A percentile compares a stretch with the other conserved stretches of the same genome.
These are phyloP conservation scores for Purpureocillium lavendulum DNA, from an alignment of 2,329 filamentous ascomycete species.

Conservation along the genomic window DNA sequence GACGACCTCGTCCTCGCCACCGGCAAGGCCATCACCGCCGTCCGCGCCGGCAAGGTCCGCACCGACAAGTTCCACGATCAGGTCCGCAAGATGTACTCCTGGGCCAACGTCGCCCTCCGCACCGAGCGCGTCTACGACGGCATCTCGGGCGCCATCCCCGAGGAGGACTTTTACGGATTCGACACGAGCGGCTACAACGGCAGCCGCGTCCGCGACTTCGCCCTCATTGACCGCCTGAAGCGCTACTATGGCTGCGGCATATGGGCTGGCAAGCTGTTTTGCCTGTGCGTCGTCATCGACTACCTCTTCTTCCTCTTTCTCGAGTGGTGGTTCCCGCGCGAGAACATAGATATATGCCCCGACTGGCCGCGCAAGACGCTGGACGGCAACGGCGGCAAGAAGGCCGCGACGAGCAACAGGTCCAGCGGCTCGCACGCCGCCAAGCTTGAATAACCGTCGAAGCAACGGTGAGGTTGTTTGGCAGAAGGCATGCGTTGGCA, in stretches of 20 bases:
- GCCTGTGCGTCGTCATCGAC: constrained; percentile 87
- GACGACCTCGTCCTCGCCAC: constrained; percentile 89
- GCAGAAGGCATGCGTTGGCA: too few relatives aligned
- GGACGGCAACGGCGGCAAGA: constrained; percentile 21
- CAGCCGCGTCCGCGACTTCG: constrained; percentile 72
- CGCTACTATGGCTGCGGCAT: constrained; percentile 96
- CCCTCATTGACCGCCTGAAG: constrained; percentile 89
- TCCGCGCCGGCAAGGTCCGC: constrained; percentile 78
- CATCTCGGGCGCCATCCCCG: constrained; percentile 76
- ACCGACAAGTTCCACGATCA: constrained; percentile 95
- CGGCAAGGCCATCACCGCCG: constrained; percentile 75
- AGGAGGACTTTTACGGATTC: constrained; percentile 83
- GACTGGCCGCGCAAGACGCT: constrained; percentile 79
- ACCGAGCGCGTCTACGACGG: constrained; percentile 95
- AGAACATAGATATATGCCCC: constrained; percentile 78
- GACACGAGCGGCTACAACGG: constrained; percentile 63
- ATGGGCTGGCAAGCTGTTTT: constrained; percentile 97
- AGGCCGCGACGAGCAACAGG: constrained; percentile 18
- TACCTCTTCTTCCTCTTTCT: constrained; percentile 84
- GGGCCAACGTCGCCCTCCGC: constrained; percentile 88
- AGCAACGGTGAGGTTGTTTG: too few relatives aligned
- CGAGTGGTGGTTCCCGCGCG: constrained; percentile 78
- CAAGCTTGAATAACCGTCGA: too few relatives aligned
- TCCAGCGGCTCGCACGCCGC: constrained; percentile 23
- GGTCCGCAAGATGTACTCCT: constrained; percentile 97